Evolutionary conservation across 192 early-diverging fungal genomes (phyloP), one percentile per base, ranked within the genome.

Genomic region (Coemansia asiatica): DNA sequence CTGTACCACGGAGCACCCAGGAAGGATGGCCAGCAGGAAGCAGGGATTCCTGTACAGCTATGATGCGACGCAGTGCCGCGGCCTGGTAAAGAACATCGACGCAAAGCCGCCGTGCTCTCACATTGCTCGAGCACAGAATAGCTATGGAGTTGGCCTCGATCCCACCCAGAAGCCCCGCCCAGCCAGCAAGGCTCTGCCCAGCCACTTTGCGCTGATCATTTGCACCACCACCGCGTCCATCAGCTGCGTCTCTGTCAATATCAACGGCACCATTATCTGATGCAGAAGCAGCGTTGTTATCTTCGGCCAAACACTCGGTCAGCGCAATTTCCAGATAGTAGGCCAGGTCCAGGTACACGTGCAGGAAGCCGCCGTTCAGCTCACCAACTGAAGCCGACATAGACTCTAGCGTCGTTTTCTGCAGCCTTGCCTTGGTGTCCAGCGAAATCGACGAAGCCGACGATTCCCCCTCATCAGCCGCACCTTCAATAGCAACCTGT

Each of bases 331-430:
- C 75, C 65, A 81, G 83, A 10, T 83, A 84, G 9, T 78, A 72
- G 3, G 91, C 64, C 49, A 91, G 73, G 44, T 89, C 89, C 9
- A 87, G 64, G 60, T 87, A 93, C 15, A 91, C 67, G 46, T 89
- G 85, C 53, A 93, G 68, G 18, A 87, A 77, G 5, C 89, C 87
- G 47, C 87, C 71, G 46, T 76, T 70, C 38, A 75, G 53, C 56
- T 69, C 72, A 26, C 63, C 56, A 8, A 57, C 70, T 10, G 56
- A 9, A 0, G 64, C 23, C 4, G 51, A n/a, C 26, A 31, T 31
- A n/a, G 46, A 53, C 15, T 44, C 62, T 0, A 58, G 22, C 21
- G 72, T 53, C 29, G 48, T 40, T 27, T 63, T 74, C 27, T 68
- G 68, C 54, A 72, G 48, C 18, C 69, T 48, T 13, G 73, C 64